Percentiles rank a stretch among this genome's conserved stretches.
Conservation (phyloP, 208 protist species). For the Phytomonas sp. region DNA sequence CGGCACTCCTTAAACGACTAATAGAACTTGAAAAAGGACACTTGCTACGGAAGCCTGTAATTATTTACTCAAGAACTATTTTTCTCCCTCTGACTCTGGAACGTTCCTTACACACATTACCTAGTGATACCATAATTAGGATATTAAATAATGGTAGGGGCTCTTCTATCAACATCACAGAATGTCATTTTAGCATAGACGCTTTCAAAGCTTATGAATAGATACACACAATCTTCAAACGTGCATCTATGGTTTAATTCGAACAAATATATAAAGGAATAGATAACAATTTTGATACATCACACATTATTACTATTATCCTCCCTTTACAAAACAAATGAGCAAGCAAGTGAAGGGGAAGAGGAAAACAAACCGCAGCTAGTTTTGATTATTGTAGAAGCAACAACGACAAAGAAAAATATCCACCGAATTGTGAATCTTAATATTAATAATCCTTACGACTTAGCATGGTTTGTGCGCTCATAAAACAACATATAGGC, state of each 20-base stretch:
- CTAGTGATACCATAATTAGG: background rate
- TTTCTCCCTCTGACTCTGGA: background rate
- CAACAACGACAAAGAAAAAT: slow-evolving; percentile 10
- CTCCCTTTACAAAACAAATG: background rate
- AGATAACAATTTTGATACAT: slow-evolving; percentile 4
- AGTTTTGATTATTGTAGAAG: slow-evolving; percentile 9
- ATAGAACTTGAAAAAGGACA: background rate
- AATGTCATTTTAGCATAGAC: background rate
- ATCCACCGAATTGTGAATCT: background rate
- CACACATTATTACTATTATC: slow-evolving; percentile 5
- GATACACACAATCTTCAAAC: background rate
- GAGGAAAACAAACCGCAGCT: background rate
- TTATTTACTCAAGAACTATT: background rate
- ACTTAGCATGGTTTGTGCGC: slow-evolving; percentile 12
- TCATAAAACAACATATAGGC: slow-evolving; percentile 82
- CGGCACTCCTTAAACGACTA: background rate
- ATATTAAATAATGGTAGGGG: background rate
- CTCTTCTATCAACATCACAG: background rate
- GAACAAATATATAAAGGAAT: background rate
- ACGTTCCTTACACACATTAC: background rate
- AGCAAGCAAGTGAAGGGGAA: background rate
- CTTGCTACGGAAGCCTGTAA: background rate
- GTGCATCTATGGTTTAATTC: background rate
- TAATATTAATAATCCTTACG: slow-evolving; percentile 1
- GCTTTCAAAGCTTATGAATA: background rate